Base-by-base conservation (phyloP, 2,329 filamentous ascomycete species). In the Diaporthe amygdali region DNA sequence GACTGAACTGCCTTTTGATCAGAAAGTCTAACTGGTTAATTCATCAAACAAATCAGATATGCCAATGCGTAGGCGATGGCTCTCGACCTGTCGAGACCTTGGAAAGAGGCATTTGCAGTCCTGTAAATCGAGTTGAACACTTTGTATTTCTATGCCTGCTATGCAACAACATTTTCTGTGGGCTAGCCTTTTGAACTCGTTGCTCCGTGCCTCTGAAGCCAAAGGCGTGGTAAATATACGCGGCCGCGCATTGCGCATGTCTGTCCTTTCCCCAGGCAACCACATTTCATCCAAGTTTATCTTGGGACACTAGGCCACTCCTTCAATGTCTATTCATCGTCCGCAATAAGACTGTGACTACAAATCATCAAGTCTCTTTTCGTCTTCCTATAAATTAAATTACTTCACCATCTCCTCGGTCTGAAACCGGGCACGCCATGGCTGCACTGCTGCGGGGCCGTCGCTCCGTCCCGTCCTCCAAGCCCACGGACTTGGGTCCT, bases 241-340 rank as follows among this genome's bases (percentile, higher is more conserved):
- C 6, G 55, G 30, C 32, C 47, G 30, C 30, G 17, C 22, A 51
- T 25, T 47, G 25, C 49, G 49, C 25, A 27, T 20, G 37, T 55
- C 61, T 68, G 64, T 68, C 68, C 52, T 41, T 67, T 70, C 59
- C 5, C 46, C 27, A 72, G 71, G 71, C 71, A 70, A 39, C 71
- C 59, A 44, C 30, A 63, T 56, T 70, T 55, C 30, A 46, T 25
- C 17, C 7, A 39, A 2, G 7, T 37, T 39, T 30, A 59, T 39
- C 27, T 47, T n/a, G 17, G 14, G 54, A 2, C 22, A 15, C 7
- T 15, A 10, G 6, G 12, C 17, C 30, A 12, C 34, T 10, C 12
- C 39, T 14, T 41, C 30, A 9, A n/a, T 44, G 25, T 25, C 34
- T 10, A 59, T 54, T 44, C 34, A 20, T 17, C n/a, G 12, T 20